Base-by-base conservation (phyloP, 345 rosid genomes). In the Diplotaxis tenuifolia region DNA sequence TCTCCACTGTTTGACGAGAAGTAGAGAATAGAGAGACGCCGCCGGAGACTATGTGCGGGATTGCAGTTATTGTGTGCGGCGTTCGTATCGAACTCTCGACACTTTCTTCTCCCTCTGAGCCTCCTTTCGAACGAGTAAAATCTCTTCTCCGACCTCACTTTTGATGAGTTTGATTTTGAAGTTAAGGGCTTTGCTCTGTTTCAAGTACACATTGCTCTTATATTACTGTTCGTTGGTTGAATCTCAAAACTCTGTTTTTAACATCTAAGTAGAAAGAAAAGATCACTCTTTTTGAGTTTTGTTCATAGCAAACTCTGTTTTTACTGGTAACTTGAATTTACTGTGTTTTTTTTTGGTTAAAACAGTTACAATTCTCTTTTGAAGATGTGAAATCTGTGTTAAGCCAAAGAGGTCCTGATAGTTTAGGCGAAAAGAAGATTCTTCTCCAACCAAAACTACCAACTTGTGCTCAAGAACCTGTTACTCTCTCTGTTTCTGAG, bases 371-470 rank as follows among this genome's bases (percentile, higher is more conserved):
- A 52, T 77, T 86, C 68, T 82, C 92, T 15, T 55, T 81, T 4
- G 89, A 92, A 54, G 91, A 90, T 77, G 59, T 95, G 14, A 81
- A 86, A 75, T 62, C 79, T 29, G 81, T 84, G 10, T 78, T 92
- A 27, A 62, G 67, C 52, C 83, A 88, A 50, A 85, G 96, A 66
- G 99, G 99, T 12, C 96, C 97, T 1, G 89, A 92, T 77, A 86
- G 88, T 79, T 70, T 87, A 40, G 88, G 89, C 4, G 22, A 70
- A 70, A 84, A 81, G 80, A 88, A 78, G 70, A 74, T 95, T 49
- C 67, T 50, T 45, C 81, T 89, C 31, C 74, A 58, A n/a, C 70
- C 70, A 12, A 67, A 67, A 6, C 21, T 25, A 57, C 29, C 68
- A 31, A 25, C 22, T 75, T 21, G 72, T 50, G 45, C 16, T 32